Evolutionary conservation across 495 filamentous ascomycete species (phyloP), one percentile per base, ranked within the genome.

Genomic region (Corynascus novoguineensis): DNA sequence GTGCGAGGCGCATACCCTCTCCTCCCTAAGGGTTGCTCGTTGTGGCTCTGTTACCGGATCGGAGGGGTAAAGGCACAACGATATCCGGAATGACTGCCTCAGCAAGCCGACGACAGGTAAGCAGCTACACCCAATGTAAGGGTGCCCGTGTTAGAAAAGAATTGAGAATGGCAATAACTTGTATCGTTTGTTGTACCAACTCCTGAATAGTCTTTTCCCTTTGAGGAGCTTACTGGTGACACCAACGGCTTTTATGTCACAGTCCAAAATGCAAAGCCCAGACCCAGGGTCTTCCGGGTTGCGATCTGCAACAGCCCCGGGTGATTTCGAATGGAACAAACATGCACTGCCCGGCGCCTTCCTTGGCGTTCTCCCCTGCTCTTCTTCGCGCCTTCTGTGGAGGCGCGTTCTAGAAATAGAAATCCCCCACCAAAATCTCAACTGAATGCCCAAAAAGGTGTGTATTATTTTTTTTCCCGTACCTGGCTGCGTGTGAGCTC

Each of bases 1-100:
- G 50, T 49, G 45, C 44, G 53, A 56, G 53, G 11, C 34, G 14
- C 22, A 27, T 32, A 24, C 34, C 53, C 41, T 49, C 27, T 42
- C 37, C 27, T 40, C n/a, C n/a, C n/a, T 15, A 11, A 24, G 44
- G 44, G 53, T 17, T 11, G 12, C 21, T 27, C 7, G 24, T 19
- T 49, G 53, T 37, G 53, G 53, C 44, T n/a, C n/a, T 56, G 44
- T 27, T 32, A 4, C 45, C 12, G 44, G 25, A 46, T 8, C 10
- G 29, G 47, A 29, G n/a, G 15, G 27, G 17, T 12, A 19, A 25
- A 28, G 44, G 44, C 24, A 7, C 21, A 44, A 44, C 42, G n/a
- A 46, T 22, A 46, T 46, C 12, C 17, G 10, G 44, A 29, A 14
- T 4, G 38, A n/a, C 7, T 40, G 37, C 10, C 7, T 29, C 24